These are phyloP conservation scores for Pachysandra terminalis DNA, from an alignment of 164 flowering plant genomes.

Conservation along the genomic window DNA sequence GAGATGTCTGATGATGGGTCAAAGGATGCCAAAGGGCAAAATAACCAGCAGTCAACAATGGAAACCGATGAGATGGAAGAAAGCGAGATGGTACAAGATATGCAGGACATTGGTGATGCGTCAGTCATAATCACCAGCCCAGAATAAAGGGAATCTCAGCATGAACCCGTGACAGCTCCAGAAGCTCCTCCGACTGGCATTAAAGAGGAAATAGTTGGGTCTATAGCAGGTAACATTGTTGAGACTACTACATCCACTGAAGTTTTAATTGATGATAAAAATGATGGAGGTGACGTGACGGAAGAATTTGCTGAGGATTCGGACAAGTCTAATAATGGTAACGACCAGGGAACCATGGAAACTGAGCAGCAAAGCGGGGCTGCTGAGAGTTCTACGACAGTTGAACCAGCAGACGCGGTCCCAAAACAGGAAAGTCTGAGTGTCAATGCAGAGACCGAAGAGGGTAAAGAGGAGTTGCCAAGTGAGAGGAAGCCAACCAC, in stretches of 20 bases:
- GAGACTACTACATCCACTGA: slow-evolving; percentile 37
- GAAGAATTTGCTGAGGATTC: slow-evolving; percentile 45
- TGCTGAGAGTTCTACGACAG: slow-evolving; percentile 26
- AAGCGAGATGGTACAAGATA: slow-evolving; percentile 67
- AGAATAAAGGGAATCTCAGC: slow-evolving; percentile 36
- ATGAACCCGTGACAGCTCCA: slow-evolving; percentile 28
- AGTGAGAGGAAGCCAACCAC: slow-evolving; percentile 29
- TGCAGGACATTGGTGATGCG: slow-evolving; percentile 29
- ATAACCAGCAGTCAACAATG: slow-evolving; percentile 22
- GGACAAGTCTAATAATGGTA: slow-evolving; percentile 37
- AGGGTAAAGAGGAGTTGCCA: slow-evolving; percentile 29
- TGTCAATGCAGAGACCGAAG: slow-evolving; percentile 30
- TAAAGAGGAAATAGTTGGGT: slow-evolving; percentile 27
- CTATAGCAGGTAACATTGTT: slow-evolving; percentile 21
- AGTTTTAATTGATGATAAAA: slow-evolving; percentile 21
- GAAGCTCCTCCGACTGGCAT: slow-evolving; percentile 28
- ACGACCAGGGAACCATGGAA: slow-evolving; percentile 33
- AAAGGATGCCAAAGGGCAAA: slow-evolving; percentile 38
- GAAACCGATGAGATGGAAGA: slow-evolving; percentile 73
- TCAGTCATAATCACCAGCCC: slow-evolving; percentile 24
- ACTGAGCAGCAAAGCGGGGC: slow-evolving; percentile 25
- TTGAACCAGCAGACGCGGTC: slow-evolving; percentile 17
- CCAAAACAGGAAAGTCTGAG: slow-evolving; percentile 23
- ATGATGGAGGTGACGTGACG: slow-evolving; percentile 30
- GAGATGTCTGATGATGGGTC: slow-evolving; percentile 30